Evolutionary conservation across 2,329 filamentous ascomycete species (phyloP).

Genomic region (Sporothrix variecibatus): DNA sequence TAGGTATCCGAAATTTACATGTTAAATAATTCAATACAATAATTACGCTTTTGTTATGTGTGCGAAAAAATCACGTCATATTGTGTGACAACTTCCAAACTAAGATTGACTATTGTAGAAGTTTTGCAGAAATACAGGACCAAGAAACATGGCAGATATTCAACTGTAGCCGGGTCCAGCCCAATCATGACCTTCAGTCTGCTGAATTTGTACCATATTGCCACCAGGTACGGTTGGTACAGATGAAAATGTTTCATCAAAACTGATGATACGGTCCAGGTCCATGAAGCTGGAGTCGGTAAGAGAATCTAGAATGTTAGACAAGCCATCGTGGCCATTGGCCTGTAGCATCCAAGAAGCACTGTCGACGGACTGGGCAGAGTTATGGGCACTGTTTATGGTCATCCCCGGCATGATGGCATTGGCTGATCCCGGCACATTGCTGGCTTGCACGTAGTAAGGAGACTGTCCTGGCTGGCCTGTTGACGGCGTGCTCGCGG

Average conservation of each 20-base stretch:
- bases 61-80: too few species aligned
- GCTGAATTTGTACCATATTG: neutral
- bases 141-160: neutral
- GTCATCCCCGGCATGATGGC: neutral
- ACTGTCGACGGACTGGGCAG: neutral
- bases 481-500: neutral
- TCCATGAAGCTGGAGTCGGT: slow-evolving; percentile 13
- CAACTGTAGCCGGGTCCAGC: neutral
- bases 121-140: neutral
- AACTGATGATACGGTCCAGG: slow-evolving; percentile 9
- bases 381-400: neutral
- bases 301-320: neutral
- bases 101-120: neutral
- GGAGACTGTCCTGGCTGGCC: neutral
- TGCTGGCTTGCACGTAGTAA: neutral
- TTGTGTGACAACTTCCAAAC: too few species aligned
- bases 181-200: neutral
- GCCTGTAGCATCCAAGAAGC: neutral
- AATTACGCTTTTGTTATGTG: too few species aligned
- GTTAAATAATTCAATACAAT: too few species aligned
- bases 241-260: neutral
- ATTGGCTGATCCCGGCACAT: neutral
- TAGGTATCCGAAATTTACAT: too few species aligned
- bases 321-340: neutral
- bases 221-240: neutral